These are phyloP conservation scores for peach (Prunus persica) DNA, from an alignment of 306 rosid species.

Conservation along the genomic window DNA sequence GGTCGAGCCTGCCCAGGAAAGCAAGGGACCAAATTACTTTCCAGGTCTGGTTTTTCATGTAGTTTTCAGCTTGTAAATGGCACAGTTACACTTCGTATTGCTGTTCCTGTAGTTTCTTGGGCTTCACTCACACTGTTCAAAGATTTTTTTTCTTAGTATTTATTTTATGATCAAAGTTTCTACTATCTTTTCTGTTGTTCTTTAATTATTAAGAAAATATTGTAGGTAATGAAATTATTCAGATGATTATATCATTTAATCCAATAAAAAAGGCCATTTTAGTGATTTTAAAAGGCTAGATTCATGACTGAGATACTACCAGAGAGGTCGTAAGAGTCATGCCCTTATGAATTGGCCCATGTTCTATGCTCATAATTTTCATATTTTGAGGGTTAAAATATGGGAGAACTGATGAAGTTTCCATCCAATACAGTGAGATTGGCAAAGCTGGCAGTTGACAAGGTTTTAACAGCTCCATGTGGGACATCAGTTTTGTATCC, in stretches of 20 bases:
- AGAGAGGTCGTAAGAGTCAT: neutral
- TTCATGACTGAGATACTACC: neutral
- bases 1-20: slow-evolving; percentile 82
- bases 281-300: neutral
- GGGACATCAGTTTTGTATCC: slow-evolving; percentile 77
- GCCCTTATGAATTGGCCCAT: neutral
- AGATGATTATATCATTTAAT: neutral
- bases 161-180: neutral
- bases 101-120: too few relatives aligned
- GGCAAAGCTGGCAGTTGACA: slow-evolving; percentile 74
- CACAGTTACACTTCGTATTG: too few relatives aligned
- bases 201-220: neutral
- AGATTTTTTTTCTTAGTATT: too few relatives aligned
- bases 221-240: neutral
- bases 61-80: neutral
- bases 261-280: neutral
- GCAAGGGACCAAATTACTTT: slow-evolving; percentile 48
- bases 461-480: slow-evolving; percentile 70
- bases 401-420: neutral
- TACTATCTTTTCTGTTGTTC: neutral
- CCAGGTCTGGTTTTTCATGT: slow-evolving; percentile 44
- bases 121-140: too few relatives aligned
- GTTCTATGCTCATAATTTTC: neutral
- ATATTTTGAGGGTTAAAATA: neutral
- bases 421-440: slow-evolving; percentile 51